Percentiles rank a stretch among this genome's conserved stretches.
Evolutionary conservation across 2,329 filamentous ascomycete species (phyloP).

Genomic region (Fusarium palustre): DNA sequence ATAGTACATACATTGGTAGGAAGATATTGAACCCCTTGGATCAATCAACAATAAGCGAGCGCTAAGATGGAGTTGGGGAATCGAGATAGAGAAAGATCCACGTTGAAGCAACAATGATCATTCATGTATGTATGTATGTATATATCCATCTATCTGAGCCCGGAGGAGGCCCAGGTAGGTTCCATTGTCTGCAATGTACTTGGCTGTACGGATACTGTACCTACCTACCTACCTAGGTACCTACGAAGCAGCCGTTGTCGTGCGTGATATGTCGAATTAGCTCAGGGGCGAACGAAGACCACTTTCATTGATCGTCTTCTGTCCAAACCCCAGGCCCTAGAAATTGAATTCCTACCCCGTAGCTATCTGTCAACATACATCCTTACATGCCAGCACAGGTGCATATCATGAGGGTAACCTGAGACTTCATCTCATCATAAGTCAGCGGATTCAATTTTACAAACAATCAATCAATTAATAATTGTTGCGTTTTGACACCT

Average conservation of each 20-base stretch:
- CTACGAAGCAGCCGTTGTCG: neutral
- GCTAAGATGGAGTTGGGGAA: slow-evolving; percentile 3
- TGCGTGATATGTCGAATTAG: slow-evolving; percentile 13
- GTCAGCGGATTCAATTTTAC: neutral
- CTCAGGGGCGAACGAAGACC: slow-evolving; percentile 34
- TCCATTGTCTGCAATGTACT: slow-evolving; percentile 10
- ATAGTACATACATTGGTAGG: neutral
- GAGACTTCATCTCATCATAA: slow-evolving; percentile 1
- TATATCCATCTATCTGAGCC: neutral
- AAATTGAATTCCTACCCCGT: neutral
- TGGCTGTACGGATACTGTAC: neutral
- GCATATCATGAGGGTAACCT: slow-evolving; percentile 4
- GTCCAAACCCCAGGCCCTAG: slow-evolving; percentile 29
- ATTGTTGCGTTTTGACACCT: slow-evolving; percentile 16
- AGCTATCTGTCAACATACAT: neutral
- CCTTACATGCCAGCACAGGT: neutral
- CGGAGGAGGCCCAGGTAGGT: neutral
- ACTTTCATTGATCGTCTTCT: slow-evolving; percentile 5
- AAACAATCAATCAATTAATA: neutral
- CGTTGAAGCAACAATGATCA: neutral
- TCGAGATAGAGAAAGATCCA: neutral
- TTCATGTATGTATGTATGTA: no score
- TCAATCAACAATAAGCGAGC: slow-evolving; percentile 14
- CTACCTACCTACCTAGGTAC: no score
- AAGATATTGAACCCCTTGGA: slow-evolving; percentile 16